Base-by-base conservation (phyloP, 805 yeast species). In the Schwanniomyces pseudopolymorphus region DNA sequence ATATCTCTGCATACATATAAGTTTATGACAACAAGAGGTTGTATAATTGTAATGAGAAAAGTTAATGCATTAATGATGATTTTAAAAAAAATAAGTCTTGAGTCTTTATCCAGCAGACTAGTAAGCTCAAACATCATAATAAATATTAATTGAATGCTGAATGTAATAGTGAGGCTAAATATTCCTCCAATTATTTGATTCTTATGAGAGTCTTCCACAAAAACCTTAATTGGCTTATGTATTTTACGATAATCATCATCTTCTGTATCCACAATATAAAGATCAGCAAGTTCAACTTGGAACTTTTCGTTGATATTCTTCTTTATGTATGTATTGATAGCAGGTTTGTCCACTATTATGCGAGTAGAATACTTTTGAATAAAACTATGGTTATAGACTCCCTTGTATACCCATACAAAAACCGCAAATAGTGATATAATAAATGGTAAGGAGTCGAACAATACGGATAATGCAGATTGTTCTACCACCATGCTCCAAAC, bases 11-110 rank as follows among this genome's bases (percentile, higher is more conserved):
- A 60, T 13, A 69, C 46, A 26, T 62, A 55, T 36, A 70, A 56
- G 43, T 61, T 61, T 13, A 72, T 53, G 4, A 70, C 60, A 21
- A 69, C 47, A 25, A 70, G 64, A n/a, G 84, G 84, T 40, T 70
- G 67, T n/a, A 74, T 48, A 17, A 74, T 61, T 2, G 74, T 63
- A 17, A 77, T 61, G 5, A 74, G 56, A 8, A 75, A 42, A 25
- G 75, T 69, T 38, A 78, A 56, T 7, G 60, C 41, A 33, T 70
- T 63, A 22, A 79, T 60, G 25, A 75, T 68, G 20, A 70, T 13
- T 36, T 65, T 64, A 66, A 79, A 75, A 35, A 72, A 60, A 11
- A 57, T 22, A 40, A 69, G 51, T 14, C 72, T 58, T 2, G 66
- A 42, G 1, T 56, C 55, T 3, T 57, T 55, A 27, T 56, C 52